Base-by-base conservation (phyloP, 2,329 filamentous ascomycete species). In the Fusarium kyushuense region DNA sequence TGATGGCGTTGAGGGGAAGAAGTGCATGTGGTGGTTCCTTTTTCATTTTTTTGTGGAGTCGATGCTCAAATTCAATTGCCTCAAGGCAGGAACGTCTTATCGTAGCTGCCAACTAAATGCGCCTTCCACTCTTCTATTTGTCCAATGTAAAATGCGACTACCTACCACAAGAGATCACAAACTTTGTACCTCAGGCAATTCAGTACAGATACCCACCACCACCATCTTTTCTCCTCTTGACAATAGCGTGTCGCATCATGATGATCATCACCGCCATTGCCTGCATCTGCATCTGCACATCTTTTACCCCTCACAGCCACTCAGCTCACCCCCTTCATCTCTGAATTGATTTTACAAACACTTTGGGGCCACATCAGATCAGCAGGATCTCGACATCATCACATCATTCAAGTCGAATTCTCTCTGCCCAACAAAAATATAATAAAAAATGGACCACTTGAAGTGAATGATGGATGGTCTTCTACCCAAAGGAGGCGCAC, bases 181-280 rank as follows among this genome's bases (percentile, higher is more conserved):
- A 1, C 13, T 58, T 27, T 35, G 23, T 42, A 40, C 56, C 46
- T 59, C 21, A 29, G 35, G 56, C 19, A 45, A 8, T 27, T 14
- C 46, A 19, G 32, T 14, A 25, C 30, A 41, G 33, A 16, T 16
- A 36, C 21, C 59, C 49, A 54, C 57, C 43, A 47, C 23, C 53
- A 48, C 30, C 41, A 25, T 29, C 33, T 43, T 19, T 30, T 61
- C 27, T 53, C 42, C 29, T 38, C 35, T 46, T 17, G 54, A 41
- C 38, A 35, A 52, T 36, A 47, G 58, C 21, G 48, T 49, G 52
- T 64, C 58, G 53, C 46, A 48, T 42, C 53, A 68, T 64, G 53
- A 68, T 67, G 53, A 68, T 67, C 59, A 56, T 40, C 43, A 67
- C 40, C 64, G 54, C 32, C 21, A 54, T 40, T 33, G 29, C 45